Conservation (phyloP, 192 early-diverging fungal species). For the Geranomyces michiganensis region DNA sequence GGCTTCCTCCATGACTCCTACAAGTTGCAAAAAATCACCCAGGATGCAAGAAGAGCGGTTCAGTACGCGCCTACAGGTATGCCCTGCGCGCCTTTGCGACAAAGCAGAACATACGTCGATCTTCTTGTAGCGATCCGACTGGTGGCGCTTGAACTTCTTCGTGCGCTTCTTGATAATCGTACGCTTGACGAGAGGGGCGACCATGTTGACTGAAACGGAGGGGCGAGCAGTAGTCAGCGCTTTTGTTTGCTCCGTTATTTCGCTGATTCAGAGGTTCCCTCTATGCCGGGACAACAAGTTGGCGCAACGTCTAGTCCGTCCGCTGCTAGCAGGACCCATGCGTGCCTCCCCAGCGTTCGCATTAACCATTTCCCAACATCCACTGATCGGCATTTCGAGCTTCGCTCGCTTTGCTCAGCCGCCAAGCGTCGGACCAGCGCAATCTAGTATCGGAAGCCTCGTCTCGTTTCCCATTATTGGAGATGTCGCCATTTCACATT, state of each 20-base stretch:
- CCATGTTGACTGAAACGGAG: conserved; percentile 67
- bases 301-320: not conserved
- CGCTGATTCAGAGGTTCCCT: not conserved
- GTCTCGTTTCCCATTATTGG: too few species aligned
- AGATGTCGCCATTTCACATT: not conserved
- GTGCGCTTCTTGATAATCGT: conserved; percentile 99
- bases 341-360: not conserved
- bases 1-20: conserved; percentile 99
- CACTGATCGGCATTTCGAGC: not conserved
- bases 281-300: not conserved
- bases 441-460: too few species aligned
- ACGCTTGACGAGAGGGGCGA: conserved; percentile 90
- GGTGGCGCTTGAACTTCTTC: conserved; percentile 94
- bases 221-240: not conserved
- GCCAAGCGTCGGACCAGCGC: too few species aligned
- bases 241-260: not conserved
- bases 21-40: conserved; percentile 9
- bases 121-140: conserved; percentile 97
- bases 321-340: not conserved
- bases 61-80: conserved; percentile 94
- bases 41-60: conserved; percentile 14
- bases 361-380: not conserved
- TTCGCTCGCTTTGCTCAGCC: too few species aligned
- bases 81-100: conserved; percentile 97
- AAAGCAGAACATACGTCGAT: conserved; percentile 82